These are phyloP conservation scores for Periconia sp. DNA, from an alignment of 2,329 filamentous ascomycete species.

Conservation along the genomic window DNA sequence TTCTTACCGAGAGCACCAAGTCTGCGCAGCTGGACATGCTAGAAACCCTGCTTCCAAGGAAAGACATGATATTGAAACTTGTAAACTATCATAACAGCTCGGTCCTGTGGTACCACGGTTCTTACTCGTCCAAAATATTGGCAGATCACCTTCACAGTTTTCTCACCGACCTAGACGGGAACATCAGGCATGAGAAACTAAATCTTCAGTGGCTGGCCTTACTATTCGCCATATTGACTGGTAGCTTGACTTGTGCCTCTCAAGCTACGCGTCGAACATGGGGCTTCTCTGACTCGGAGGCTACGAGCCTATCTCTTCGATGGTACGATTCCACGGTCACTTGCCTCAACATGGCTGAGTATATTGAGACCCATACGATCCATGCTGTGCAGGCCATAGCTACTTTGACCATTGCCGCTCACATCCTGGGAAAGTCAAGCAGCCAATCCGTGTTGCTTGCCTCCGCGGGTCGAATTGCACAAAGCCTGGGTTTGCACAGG, in stretches of 20 bases:
- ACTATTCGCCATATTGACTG: constrained; percentile 47
- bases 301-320: constrained; percentile 40
- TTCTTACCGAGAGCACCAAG: constrained; percentile 7
- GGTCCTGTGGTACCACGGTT: constrained; percentile 43
- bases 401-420: constrained; percentile 49
- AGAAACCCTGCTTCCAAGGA: constrained; percentile 33
- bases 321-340: constrained; percentile 49
- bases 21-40: constrained; percentile 27
- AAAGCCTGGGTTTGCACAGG: constrained; percentile 50
- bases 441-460: constrained; percentile 50
- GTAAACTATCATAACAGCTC: constrained; percentile 39
- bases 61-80: constrained; percentile 19
- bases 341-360: constrained; percentile 48
- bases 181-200: constrained; percentile 34
- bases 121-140: constrained; percentile 39
- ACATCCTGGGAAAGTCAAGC: constrained; percentile 50
- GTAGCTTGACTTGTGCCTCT: constrained; percentile 45
- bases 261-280: constrained; percentile 30
- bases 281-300: constrained; percentile 47
- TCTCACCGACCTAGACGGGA: constrained; percentile 39
- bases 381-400: constrained; percentile 50
- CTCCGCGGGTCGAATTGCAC: constrained; percentile 49
- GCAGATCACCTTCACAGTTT: constrained; percentile 38
- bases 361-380: constrained; percentile 43
- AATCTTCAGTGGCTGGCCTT: constrained; percentile 49